Conservation (phyloP, 768 basidiomycete genomes). For the Suillus cothurnatus region DNA sequence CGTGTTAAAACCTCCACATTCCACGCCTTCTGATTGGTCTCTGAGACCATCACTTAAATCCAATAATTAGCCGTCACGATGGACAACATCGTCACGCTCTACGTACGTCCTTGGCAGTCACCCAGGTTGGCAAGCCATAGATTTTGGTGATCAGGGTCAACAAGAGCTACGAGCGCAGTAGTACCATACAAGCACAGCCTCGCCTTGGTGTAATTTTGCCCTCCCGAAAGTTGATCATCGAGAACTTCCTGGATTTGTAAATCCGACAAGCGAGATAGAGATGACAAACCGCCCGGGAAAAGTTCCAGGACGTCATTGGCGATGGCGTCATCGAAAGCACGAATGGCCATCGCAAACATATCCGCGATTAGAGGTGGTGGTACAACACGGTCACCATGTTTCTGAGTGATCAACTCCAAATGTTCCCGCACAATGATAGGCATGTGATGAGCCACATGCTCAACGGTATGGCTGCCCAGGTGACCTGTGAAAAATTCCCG, state of each 20-base stretch:
- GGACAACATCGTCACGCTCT: constrained; percentile 8
- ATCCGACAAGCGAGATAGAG: constrained; percentile 54
- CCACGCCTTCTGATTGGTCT: constrained; percentile 55
- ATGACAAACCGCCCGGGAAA: constrained; percentile 56
- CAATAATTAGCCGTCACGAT: constrained; percentile 19
- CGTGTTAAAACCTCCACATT: constrained; percentile 60
- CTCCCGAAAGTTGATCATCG: constrained; percentile 62
- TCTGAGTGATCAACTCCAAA: constrained; percentile 43
- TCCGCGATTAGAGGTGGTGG: constrained; percentile 55
- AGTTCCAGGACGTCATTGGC: constrained; percentile 64
- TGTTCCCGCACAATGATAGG: constrained; percentile 68
- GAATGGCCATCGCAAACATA: constrained; percentile 58
- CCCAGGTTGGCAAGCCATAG: constrained; percentile 83
- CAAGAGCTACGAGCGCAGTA: constrained; percentile 71
- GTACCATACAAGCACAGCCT: constrained; percentile 79
- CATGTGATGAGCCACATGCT: constrained; percentile 67
- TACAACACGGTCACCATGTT: constrained; percentile 40
- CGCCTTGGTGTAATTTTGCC: constrained; percentile 63
- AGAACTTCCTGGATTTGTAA: constrained; percentile 59
- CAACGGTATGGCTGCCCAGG: constrained; percentile 69
- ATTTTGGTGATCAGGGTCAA: constrained; percentile 67
- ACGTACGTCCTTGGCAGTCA: constrained; percentile 76
- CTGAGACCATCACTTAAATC: constrained; percentile 51
- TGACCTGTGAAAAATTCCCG: constrained; percentile 46
- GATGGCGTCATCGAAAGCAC: constrained; percentile 67